A percentile compares a stretch with the other conserved stretches of the same genome.
phyloP scores from a whole-genome alignment of 495 filamentous ascomycete species.

The Hapsidospora chrysogenum region DNA sequence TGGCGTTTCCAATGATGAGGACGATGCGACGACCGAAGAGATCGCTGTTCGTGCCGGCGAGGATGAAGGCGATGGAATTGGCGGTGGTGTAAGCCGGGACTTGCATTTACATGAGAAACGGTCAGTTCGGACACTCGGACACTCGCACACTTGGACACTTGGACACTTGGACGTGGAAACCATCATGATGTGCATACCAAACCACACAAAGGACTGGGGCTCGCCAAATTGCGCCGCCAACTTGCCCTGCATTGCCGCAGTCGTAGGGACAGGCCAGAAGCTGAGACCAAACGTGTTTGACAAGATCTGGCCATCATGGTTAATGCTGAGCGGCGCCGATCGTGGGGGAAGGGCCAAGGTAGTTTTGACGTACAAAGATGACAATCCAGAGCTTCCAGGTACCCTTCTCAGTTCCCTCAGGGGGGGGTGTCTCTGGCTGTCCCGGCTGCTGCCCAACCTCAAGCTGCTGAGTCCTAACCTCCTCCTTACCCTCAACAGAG shows the following conservation, averaged over 20 bases:
- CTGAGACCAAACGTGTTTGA: conserved; percentile 2
- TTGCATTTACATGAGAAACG: neutral
- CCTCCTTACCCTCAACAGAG: neutral
- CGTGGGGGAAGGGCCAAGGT: neutral
- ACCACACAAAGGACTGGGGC: neutral
- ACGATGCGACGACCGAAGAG: conserved; percentile 12
- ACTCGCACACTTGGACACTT: no score
- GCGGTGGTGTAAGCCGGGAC: neutral
- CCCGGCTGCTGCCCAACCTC: neutral
- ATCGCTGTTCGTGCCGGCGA: conserved; percentile 12
- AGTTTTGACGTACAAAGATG: neutral
- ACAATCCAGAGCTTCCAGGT: conserved; percentile 5
- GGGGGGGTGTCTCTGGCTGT: neutral
- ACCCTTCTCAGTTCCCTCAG: neutral
- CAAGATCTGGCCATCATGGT: conserved; percentile 1
- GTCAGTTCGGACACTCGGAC: no score
- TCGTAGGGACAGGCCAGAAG: conserved; percentile 2
- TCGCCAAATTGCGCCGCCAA: conserved; percentile 2
- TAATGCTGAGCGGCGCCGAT: neutral
- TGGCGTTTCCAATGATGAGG: conserved; percentile 3
- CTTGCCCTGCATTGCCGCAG: conserved; percentile 1
- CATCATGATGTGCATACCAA: neutral
- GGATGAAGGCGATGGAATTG: conserved; percentile 9
- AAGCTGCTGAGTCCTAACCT: neutral
- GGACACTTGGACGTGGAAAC: neutral